Percentiles rank a stretch among this genome's conserved stretches.
Conservation (phyloP, 2,329 filamentous ascomycete species). For the Atkinsonella texensis region DNA sequence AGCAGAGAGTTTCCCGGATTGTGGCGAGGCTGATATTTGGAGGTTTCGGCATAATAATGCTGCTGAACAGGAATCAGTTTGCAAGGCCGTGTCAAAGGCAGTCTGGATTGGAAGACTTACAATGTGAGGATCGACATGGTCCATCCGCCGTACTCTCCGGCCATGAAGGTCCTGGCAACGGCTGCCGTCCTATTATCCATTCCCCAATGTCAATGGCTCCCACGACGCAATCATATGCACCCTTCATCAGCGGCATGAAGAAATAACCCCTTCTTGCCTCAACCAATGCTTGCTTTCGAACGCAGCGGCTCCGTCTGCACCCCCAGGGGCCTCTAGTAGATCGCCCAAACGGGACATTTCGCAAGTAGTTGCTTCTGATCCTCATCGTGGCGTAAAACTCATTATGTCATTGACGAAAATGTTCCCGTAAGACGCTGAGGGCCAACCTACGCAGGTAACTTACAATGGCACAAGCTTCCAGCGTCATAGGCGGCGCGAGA, state of each 20-base stretch:
- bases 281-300: not conserved
- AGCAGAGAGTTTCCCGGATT: conserved; percentile 19
- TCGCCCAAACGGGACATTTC: conserved; percentile 7
- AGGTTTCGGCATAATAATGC: not conserved
- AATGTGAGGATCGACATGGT: not conserved
- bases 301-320: not conserved
- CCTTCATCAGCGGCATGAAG: conserved; percentile 7
- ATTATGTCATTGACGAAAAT: conserved; percentile 3
- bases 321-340: not conserved
- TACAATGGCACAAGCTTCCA: not conserved
- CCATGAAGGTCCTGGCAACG: conserved; percentile 1
- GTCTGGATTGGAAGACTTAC: not conserved
- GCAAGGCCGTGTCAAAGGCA: no score
- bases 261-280: conserved; percentile 6
- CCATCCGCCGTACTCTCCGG: not conserved
- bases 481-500: not conserved
- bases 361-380: conserved; percentile 9
- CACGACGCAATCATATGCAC: conserved; percentile 8
- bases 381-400: conserved; percentile 11
- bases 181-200: conserved; percentile 4
- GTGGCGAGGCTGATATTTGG: conserved; percentile 9
- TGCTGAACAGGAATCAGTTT: not conserved
- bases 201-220: conserved; percentile 9
- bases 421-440: not conserved
- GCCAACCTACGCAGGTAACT: not conserved